Evolutionary conservation across 352 stramenopile genomes (phyloP).

Genomic region (Phytophthora citricola): DNA sequence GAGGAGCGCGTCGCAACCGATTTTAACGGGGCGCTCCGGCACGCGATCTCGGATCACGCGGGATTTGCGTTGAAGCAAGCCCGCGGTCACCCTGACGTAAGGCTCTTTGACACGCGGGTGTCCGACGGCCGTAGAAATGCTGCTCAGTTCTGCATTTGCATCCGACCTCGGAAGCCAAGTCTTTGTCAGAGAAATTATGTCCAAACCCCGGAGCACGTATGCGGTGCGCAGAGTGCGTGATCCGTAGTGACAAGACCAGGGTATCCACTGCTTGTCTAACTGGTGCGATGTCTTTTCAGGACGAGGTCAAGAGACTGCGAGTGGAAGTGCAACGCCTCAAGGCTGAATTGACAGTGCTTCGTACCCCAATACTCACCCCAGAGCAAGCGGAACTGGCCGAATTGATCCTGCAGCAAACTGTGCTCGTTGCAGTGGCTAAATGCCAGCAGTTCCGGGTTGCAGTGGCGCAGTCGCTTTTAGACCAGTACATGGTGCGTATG

Average conservation of each 20-base stretch:
- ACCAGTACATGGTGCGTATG: background rate
- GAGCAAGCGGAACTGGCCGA: background rate
- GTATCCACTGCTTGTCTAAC: background rate
- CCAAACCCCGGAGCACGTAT: background rate
- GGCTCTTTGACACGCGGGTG: too few relatives aligned
- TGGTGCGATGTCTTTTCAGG: background rate
- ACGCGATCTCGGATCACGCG: too few relatives aligned
- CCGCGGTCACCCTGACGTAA: too few relatives aligned
- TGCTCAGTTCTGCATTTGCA: too few relatives aligned
- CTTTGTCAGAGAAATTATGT: too few relatives aligned
- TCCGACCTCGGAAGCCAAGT: background rate
- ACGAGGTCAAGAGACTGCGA: background rate
- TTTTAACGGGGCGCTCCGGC: too few relatives aligned
- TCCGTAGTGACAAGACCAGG: background rate
- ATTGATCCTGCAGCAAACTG: background rate
- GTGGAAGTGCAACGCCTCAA: background rate
- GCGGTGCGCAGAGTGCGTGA: background rate
- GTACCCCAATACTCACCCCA: background rate
- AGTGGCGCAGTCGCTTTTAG: background rate
- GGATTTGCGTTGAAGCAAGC: too few relatives aligned
- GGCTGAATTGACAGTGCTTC: background rate
- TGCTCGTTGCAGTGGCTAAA: background rate
- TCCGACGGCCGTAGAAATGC: too few relatives aligned
- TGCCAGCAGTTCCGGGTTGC: background rate
- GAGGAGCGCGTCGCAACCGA: too few relatives aligned